Evolutionary conservation across 2,329 filamentous ascomycete species (phyloP).

Genomic region (Cercospora berteroae): DNA sequence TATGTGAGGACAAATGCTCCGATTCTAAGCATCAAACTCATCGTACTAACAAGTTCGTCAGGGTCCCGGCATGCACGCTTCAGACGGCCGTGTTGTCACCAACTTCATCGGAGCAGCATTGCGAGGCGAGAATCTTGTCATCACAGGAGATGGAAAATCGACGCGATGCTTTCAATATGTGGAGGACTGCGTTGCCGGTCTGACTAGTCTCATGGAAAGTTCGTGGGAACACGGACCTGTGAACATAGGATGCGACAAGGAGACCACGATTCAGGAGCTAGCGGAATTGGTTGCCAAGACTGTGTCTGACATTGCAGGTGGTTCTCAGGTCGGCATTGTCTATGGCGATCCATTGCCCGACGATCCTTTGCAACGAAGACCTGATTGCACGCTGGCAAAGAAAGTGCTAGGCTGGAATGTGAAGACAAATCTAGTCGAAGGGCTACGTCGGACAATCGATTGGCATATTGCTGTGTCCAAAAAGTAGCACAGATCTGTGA

Average conservation of each 20-base stretch:
- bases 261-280: not conserved
- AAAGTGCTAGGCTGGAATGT: not conserved
- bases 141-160: not conserved
- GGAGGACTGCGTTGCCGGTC: not conserved
- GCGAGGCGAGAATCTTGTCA: not conserved
- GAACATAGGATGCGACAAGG: not conserved
- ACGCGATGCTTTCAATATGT: not conserved
- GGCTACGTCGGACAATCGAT: not conserved
- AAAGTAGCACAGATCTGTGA: not conserved
- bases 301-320: not conserved
- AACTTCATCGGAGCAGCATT: not conserved
- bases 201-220: not conserved
- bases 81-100: not conserved
- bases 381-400: not conserved
- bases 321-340: not conserved
- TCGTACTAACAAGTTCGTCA: not conserved
- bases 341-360: not conserved
- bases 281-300: not conserved
- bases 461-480: not conserved
- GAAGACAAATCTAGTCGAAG: not conserved
- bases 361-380: not conserved
- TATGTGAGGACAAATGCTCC: not conserved
- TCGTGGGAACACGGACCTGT: not conserved
- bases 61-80: not conserved
- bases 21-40: not conserved